These are phyloP conservation scores for Neurospora tetraspora DNA, from an alignment of 495 filamentous ascomycete species.

Conservation along the genomic window DNA sequence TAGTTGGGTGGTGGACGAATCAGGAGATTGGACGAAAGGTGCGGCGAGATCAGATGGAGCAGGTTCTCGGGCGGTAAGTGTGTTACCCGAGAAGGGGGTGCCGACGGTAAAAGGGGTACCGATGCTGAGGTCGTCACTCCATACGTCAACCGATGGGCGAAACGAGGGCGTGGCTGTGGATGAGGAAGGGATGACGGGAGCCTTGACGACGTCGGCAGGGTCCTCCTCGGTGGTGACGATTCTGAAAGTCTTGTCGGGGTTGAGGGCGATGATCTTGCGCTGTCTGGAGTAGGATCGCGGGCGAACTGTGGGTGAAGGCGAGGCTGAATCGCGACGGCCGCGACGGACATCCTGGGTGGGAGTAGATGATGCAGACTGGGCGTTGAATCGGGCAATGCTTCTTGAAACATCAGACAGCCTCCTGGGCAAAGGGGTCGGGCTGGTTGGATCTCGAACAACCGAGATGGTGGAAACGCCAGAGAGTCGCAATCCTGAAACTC, in stretches of 20 bases:
- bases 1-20: conserved; percentile 26
- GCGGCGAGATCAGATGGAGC: conserved; percentile 14
- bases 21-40: conserved; percentile 18
- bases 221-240: conserved; percentile 21
- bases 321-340: conserved; percentile 8
- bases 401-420: conserved; percentile 25
- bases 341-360: conserved; percentile 12
- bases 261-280: conserved; percentile 28
- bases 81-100: conserved; percentile 33
- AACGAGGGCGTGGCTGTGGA: conserved; percentile 33
- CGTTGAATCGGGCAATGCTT: conserved; percentile 16
- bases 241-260: conserved; percentile 41
- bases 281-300: conserved; percentile 27
- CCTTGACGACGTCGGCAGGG: conserved; percentile 15
- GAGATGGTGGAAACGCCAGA: conserved; percentile 25
- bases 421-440: conserved; percentile 14
- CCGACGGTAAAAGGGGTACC: conserved; percentile 24
- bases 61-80: conserved; percentile 8
- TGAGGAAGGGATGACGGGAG: conserved; percentile 23
- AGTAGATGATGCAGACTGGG: conserved; percentile 9
- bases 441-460: conserved; percentile 15
- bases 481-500: conserved; percentile 39
- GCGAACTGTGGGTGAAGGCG: conserved; percentile 6
- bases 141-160: conserved; percentile 35
- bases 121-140: conserved; percentile 27